A percentile compares a stretch with the other conserved stretches of the same genome.
Evolutionary conservation across 2,329 filamentous ascomycete species (phyloP).

Genomic region (Trichocomaceae sp.): DNA sequence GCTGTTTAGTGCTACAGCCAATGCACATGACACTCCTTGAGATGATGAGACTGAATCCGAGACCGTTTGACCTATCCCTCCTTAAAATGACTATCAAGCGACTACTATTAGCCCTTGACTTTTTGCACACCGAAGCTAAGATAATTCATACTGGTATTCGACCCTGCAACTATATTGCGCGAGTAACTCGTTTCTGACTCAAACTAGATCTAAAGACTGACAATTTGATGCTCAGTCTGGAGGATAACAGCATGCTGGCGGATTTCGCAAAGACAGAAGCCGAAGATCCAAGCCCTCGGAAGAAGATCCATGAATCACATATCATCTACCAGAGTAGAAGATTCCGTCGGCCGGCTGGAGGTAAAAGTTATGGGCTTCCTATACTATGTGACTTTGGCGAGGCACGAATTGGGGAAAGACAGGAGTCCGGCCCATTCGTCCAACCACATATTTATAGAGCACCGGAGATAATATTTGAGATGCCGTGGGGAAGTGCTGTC

Average conservation of each 20-base stretch:
- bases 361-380: constrained; percentile 20
- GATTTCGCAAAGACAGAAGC: constrained; percentile 23
- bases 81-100: constrained; percentile 15
- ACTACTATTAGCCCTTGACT: constrained; percentile 31
- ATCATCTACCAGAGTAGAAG: constrained; percentile 7
- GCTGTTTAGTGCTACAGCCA: constrained; percentile 1
- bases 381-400: constrained; percentile 33
- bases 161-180: not conserved
- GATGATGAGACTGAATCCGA: constrained; percentile 23
- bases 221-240: constrained; percentile 35
- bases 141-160: constrained; percentile 28
- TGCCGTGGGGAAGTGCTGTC: constrained; percentile 41
- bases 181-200: constrained; percentile 2
- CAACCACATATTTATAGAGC: constrained; percentile 33
- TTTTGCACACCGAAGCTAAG: constrained; percentile 29
- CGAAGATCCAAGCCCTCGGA: constrained; percentile 24
- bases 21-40: constrained; percentile 19
- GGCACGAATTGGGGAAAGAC: constrained; percentile 23
- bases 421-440: not conserved
- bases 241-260: constrained; percentile 23
- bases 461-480: constrained; percentile 42
- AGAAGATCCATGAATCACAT: constrained; percentile 9
- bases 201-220: constrained; percentile 35
- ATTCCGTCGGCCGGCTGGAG: constrained; percentile 17
- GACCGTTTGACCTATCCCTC: constrained; percentile 17